phyloP scores from a whole-genome alignment of 208 protist genomes.

The Wallacemonas sp. region DNA sequence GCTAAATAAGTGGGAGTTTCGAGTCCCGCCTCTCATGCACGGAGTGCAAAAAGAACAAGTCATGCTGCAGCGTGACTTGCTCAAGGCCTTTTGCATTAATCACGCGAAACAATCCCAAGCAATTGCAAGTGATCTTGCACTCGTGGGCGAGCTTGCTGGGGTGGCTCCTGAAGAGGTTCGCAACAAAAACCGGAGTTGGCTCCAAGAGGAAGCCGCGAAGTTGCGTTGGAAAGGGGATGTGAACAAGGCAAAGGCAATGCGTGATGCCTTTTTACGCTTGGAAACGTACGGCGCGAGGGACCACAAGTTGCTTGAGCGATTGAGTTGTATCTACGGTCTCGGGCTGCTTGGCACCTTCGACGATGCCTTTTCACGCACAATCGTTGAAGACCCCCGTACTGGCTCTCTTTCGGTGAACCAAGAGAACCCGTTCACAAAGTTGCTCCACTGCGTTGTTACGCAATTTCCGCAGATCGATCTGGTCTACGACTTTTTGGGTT shows the following conservation, averaged over 20 bases:
- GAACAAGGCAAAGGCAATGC: slow-evolving; percentile 72
- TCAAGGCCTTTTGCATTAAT: slow-evolving; percentile 58
- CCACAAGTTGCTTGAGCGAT: slow-evolving; percentile 63
- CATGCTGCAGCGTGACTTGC: slow-evolving; percentile 56
- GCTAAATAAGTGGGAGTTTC: slow-evolving; percentile 87
- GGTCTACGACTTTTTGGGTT: slow-evolving; percentile 83
- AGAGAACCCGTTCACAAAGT: slow-evolving; percentile 54
- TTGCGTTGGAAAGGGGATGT: slow-evolving; percentile 86
- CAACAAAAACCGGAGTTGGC: slow-evolving; percentile 67
- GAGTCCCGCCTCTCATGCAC: slow-evolving; percentile 53
- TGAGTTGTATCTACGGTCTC: slow-evolving; percentile 84
- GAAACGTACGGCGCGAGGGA: slow-evolving; percentile 72
- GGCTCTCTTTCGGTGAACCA: slow-evolving; percentile 47
- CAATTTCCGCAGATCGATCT: slow-evolving; percentile 69
- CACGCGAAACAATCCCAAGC: slow-evolving; percentile 34
- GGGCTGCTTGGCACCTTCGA: slow-evolving; percentile 72
- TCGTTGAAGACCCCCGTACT: slow-evolving; percentile 58
- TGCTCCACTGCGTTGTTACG: slow-evolving; percentile 55
- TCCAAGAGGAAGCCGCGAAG: slow-evolving; percentile 71
- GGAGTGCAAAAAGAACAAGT: slow-evolving; percentile 46
- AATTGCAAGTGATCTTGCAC: slow-evolving; percentile 40
- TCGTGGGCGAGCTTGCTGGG: slow-evolving; percentile 45
- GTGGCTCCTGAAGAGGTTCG: slow-evolving; percentile 38
- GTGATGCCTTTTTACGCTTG: slow-evolving; percentile 81
- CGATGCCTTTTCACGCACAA: slow-evolving; percentile 74